These are phyloP conservation scores for Skeletonema tropicum DNA, from an alignment of 108 stramenopile genomes.

Conservation along the genomic window DNA sequence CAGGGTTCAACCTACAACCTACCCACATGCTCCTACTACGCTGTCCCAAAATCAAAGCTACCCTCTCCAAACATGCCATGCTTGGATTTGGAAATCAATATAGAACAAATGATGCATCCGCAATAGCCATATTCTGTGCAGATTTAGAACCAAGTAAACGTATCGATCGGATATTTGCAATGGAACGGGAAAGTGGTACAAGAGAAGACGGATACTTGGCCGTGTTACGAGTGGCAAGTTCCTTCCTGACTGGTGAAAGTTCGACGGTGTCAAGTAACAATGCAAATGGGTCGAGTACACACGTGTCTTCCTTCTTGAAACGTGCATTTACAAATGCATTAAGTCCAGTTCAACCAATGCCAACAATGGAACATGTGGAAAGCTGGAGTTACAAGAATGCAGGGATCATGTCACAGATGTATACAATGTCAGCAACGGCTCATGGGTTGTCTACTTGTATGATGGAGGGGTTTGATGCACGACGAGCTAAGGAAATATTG, in stretches of 20 bases:
- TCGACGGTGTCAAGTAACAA: background rate
- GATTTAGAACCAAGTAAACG: conserved; percentile 78
- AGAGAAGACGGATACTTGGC: conserved; percentile 71
- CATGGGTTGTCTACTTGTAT: conserved; percentile 76
- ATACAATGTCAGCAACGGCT: conserved; percentile 64
- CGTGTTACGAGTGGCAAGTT: conserved; percentile 62
- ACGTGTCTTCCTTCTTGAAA: conserved; percentile 68
- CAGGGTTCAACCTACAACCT: conserved; percentile 87
- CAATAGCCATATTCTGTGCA: conserved; percentile 73
- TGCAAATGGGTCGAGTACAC: conserved; percentile 14
- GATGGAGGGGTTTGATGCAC: conserved; percentile 84
- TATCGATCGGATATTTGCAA: conserved; percentile 61
- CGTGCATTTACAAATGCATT: conserved; percentile 53
- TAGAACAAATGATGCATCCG: conserved; percentile 68
- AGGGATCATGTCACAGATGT: conserved; percentile 59
- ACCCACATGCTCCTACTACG: conserved; percentile 80
- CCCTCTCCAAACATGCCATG: conserved; percentile 71
- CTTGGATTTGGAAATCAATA: conserved; percentile 80
- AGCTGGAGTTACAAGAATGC: conserved; percentile 83
- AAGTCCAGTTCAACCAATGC: conserved; percentile 72
- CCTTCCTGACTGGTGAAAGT: conserved; percentile 80
- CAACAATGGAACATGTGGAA: conserved; percentile 71
- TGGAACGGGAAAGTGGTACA: conserved; percentile 53
- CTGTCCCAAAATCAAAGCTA: conserved; percentile 47
- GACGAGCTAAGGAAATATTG: conserved; percentile 66